Evolutionary conservation across 495 filamentous ascomycete genomes (phyloP), one percentile per base, ranked within the genome.

Genomic region (Podospora comata): DNA sequence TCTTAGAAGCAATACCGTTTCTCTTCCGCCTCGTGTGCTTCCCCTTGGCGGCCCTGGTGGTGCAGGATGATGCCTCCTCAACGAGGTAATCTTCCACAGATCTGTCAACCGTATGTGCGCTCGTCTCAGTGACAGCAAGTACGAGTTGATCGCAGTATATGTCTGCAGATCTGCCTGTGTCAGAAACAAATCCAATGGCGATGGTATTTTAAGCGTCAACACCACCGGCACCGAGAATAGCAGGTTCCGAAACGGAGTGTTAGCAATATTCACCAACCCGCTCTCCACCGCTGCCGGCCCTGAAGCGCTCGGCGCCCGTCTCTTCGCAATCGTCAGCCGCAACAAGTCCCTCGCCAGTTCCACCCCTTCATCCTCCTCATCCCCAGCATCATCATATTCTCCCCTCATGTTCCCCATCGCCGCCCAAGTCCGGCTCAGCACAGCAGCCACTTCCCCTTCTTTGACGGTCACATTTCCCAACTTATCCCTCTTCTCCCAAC

Each of bases 111-210:
- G 87, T 4, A 97, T 83, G 72, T 97, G 92, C 2, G 92, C 90
- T 39, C 92, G 86, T 23, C 93, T 89, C 26, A 97, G 86, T 0
- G 90, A 88, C 2, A 97, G 79, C 0, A 99, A 87, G 76, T 97
- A 99, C 5, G 93, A 86, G 74, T 95, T 90, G 57, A 97, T 90
- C 4, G 85, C 84, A 0, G 93, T 90, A 73, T 99, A 99, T 0
- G 82, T 85, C 26, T 88, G 84, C 3, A 96, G 79, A 68, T 97
- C 93, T 1, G 88, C 80, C 30, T 83, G 80, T 28, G 89, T 87
- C 34, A 99, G 85, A 73, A 99, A 96, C 1, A 99, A 81, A 70
- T 97, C 94, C 1, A 97, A 77, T 0, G 95, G 94, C 4, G 92
- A 89, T 3, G 85, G 88, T 13, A 97, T 86, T 62, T 90, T 85